Base-by-base conservation (phyloP, 495 filamentous ascomycete genomes). In the Tuber melanosporum region DNA sequence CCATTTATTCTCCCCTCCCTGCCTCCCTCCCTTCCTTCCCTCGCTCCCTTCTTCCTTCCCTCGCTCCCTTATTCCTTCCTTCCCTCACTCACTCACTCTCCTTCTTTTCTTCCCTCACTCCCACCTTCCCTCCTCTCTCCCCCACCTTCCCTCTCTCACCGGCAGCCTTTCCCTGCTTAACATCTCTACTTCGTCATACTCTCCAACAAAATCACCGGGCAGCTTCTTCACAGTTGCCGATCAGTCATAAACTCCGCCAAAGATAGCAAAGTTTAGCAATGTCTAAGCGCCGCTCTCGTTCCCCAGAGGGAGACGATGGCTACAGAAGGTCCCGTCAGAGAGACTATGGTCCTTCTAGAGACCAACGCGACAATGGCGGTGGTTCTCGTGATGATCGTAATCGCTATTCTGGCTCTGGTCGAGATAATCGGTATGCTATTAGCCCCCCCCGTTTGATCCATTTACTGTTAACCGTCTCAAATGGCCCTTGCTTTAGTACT, bases 281-380 rank as follows among this genome's bases (percentile, higher is more conserved):
- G 77, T 70, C 77, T 17, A 76, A 70, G 22, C 75, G 75, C 4
- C 77, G 77, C 43, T 75, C 76, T 75, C 71, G 75, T 26, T 77
- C 77, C 2, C 52, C 49, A 8, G 77, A 78, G n/a, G 74, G 77
- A 15, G 57, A 66, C 36, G 57, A 66, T 15, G 57, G 57, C 14
- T 19, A 66, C 32, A 36, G 57, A 66, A 66, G 57, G 9, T 12
- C 26, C 14, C 57, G 57, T 17, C 57, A 66, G 57, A 66, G 57
- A 36, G 57, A 66, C 57, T 66, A 66, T 36, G 57, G 3, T 6
- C 17, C 0, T 19, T 15, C 57, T 66, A 66, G 57, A 66, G 57
- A 66, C 17, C 57, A 66, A 36, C 57, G 17, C 36, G 57, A 66
- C 26, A 66, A 36, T 36, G 26, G 57, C 14, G 57, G 57, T 8